Evolutionary conservation across 148 eudicot genomes (phyloP).

Genomic region (Suaeda aralocaspica): DNA sequence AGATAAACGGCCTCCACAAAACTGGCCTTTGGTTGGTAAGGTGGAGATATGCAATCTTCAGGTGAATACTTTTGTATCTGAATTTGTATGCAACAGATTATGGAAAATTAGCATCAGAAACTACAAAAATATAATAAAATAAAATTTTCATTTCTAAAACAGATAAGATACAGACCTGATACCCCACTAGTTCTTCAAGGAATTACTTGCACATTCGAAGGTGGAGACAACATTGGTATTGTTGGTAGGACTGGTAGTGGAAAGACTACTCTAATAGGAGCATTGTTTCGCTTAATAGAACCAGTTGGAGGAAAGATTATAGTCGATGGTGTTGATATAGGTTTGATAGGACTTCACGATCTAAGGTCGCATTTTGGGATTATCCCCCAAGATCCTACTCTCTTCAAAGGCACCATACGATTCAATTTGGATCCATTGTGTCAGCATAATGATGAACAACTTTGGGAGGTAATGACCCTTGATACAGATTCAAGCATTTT

Average conservation of each 20-base stretch:
- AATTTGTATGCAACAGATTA: not conserved
- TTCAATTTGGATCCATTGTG: conserved; percentile 74
- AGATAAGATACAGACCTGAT: conserved; percentile 70
- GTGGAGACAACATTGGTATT: conserved; percentile 78
- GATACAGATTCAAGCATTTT: not conserved
- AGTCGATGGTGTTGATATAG: conserved; percentile 77
- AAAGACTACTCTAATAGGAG: conserved; percentile 76
- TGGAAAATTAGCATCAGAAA: not conserved
- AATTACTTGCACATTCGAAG: conserved; percentile 77
- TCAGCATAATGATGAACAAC: conserved; percentile 53
- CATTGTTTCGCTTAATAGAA: conserved; percentile 79
- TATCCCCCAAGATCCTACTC: conserved; percentile 90
- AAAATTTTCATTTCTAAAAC: too few species aligned
- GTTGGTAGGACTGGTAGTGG: conserved; percentile 96
- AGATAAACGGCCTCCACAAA: conserved; percentile 54
- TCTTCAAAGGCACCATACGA: conserved; percentile 78
- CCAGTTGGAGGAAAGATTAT: conserved; percentile 57
- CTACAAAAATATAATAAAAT: too few species aligned
- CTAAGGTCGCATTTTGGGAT: conserved; percentile 71
- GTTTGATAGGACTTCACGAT: conserved; percentile 74
- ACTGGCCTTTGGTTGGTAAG: conserved; percentile 74
- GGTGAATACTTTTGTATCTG: conserved; percentile 26
- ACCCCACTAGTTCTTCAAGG: conserved; percentile 75
- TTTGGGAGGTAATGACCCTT: conserved; percentile 66
- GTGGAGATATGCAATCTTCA: conserved; percentile 72